phyloP scores from a whole-genome alignment of 1,284 basidiomycete genomes.

The Dichomitus squalens region DNA sequence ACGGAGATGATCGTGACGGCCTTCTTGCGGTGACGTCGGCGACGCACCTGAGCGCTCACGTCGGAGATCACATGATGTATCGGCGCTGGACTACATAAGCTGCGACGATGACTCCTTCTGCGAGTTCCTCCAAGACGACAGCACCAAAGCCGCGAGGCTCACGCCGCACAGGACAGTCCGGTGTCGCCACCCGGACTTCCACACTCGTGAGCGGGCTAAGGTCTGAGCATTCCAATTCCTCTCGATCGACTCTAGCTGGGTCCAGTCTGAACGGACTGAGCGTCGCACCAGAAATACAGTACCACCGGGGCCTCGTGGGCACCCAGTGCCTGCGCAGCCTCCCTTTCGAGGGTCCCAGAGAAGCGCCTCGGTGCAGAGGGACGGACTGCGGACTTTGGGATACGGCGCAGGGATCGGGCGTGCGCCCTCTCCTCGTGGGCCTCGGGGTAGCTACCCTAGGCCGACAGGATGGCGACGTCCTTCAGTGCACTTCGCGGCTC shows the following conservation, averaged over 20 bases:
- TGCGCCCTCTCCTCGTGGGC: constrained; percentile 15
- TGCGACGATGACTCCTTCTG: neutral
- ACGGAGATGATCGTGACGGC: neutral
- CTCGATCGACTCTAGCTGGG: constrained; percentile 54
- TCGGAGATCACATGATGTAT: too few relatives aligned
- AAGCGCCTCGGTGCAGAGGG: constrained; percentile 25
- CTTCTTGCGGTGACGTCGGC: constrained; percentile 2
- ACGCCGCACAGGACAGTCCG: constrained; percentile 41
- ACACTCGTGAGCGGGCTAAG: constrained; percentile 58
- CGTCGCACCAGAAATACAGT: constrained; percentile 53
- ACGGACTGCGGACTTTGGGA: constrained; percentile 33
- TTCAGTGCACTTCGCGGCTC: constrained; percentile 58
- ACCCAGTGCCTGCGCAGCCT: neutral
- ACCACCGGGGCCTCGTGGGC: constrained; percentile 10
- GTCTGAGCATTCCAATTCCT: constrained; percentile 59
- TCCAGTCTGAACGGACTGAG: constrained; percentile 46
- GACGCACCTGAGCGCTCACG: too few relatives aligned
- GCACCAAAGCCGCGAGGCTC: constrained; percentile 58
- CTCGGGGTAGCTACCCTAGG: constrained; percentile 16
- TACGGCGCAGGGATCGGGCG: constrained; percentile 37
- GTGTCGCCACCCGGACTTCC: constrained; percentile 23
- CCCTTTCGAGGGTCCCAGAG: constrained; percentile 32
- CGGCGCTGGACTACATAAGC: too few relatives aligned
- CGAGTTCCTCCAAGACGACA: constrained; percentile 32
- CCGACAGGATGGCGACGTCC: constrained; percentile 29